Evolutionary conservation across 1,139 yeast species (phyloP), one percentile per base, ranked within the genome.

Genomic region (Pichia sp.): DNA sequence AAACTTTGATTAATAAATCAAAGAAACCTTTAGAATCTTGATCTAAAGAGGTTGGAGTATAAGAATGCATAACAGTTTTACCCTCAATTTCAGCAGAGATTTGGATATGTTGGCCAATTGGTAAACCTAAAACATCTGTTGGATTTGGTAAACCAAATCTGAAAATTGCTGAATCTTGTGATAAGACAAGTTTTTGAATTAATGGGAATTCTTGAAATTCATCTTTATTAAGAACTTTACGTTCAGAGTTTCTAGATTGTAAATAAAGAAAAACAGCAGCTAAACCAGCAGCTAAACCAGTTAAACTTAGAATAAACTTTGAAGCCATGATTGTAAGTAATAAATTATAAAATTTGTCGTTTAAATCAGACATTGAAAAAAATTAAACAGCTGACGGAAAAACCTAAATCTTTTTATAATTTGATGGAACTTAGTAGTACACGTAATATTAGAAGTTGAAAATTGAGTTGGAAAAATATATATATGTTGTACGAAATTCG

Each of bases 101-200:
- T 46, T 87, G 79, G 64, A 90, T 84, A 67, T 90, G 96, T 73
- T 93, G 98, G 52, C 99, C 99, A 66, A 90, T 87, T 52, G 98
- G 98, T 61, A 93, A 78, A 9, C 97, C 97, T 57, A 93, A 77
- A 49, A 82, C 75, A 67, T 87, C 95, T 48, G 81, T 75, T 42
- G 84, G 76, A 57, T 78, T 77, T 50, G 96, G 96, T 62, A 93
- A 79, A 3, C 87, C 91, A 66, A 93, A 90, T 65, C 95, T 79
- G 70, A 87, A 91, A 54, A 89, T 73, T 51, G 95, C 89, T 16
- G 96, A 78, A 70, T 91, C 90, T 69, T 87, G 95, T 42, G 89
- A 79, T 25, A 93, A 74, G 46, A 83, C 77, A 18, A 86, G 84
- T 73, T 88, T 91, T 67, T 84, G 83, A 60, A 87, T 80, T 66